Base-by-base conservation (phyloP, 164 flowering plant genomes). In the Amborella trichopoda region DNA sequence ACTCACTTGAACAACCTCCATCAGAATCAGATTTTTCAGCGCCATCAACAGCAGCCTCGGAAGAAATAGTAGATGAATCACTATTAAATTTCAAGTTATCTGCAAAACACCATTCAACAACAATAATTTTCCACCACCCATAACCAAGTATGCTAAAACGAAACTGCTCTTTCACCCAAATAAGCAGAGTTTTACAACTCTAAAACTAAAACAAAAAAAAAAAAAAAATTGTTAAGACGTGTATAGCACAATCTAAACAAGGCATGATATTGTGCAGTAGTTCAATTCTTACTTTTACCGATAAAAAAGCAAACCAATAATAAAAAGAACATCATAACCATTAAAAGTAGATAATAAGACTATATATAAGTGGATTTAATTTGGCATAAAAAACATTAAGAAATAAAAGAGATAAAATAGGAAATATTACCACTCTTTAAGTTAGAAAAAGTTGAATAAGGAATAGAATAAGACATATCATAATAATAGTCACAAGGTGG, bases 401-500 rank as follows among this genome's bases (percentile, higher is more conserved):
- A 30, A 8, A n/a, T 37, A 6, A n/a, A 18, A 37, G 14, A 37
- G 5, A 2, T 8, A 37, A n/a, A 21, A 37, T 18, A 14, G 41
- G 16, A 8, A n/a, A 46, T 19, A 21, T 14, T 58, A 70, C 83
- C 77, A 52, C 36, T 19, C 2, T 64, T 64, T 5, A 69, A 24
- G 5, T 53, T 65, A 1, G 49, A 39, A 40, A 78, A 78, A 0
- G 84, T 59, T 0, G 74, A 64, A 40, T 65, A 76, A 0, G 74
- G 67, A 6, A 69, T 4, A 2, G 68, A 44, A 23, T 76, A 84
- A 9, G 34, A 26, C 74, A 67, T 76, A 19, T 88, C 78, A 60
- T 54, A 84, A 23, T 68, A 88, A 32, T 58, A 80, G 27, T 80
- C 80, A 63, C 72, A 75, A 0, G 33, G n/a, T 1, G 72, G 53